phyloP scores from a whole-genome alignment of 2,329 filamentous ascomycete species.

The Aspergillus novoparasiticus region DNA sequence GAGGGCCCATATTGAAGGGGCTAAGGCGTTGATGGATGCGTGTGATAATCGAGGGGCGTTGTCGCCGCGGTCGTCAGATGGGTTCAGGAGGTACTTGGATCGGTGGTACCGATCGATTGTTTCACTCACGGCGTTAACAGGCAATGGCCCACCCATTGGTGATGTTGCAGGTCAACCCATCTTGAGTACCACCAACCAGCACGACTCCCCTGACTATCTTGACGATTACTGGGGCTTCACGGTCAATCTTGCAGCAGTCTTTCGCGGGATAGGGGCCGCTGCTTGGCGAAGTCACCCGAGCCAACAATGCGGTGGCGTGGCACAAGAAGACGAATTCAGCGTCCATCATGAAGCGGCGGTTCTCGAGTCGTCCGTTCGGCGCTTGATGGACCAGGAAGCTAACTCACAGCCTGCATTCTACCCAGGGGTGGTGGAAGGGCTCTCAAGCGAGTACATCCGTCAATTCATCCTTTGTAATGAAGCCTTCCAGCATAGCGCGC shows the following conservation, averaged over 20 bases:
- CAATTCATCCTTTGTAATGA: conserved; percentile 46
- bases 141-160: conserved; percentile 40
- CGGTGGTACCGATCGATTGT: conserved; percentile 48
- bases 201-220: conserved; percentile 35
- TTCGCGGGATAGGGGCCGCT: conserved; percentile 42
- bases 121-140: conserved; percentile 44
- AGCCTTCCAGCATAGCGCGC: conserved; percentile 46
- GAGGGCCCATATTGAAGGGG: conserved; percentile 47
- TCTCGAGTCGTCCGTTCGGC: conserved; percentile 37
- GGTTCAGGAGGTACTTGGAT: conserved; percentile 42
- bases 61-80: conserved; percentile 30
- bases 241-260: conserved; percentile 40
- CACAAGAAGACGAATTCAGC: conserved; percentile 24
- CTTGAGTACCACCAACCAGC: conserved; percentile 16
- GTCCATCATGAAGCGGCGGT: conserved; percentile 32
- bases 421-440: conserved; percentile 36
- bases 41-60: conserved; percentile 22
- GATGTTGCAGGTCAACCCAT: conserved; percentile 22
- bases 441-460: conserved; percentile 34
- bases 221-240: conserved; percentile 49
- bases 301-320: conserved; percentile 14
- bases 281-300: conserved; percentile 34
- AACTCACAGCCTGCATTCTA: conserved; percentile 36
- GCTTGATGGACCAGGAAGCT: conserved; percentile 37
- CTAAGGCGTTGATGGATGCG: conserved; percentile 40